Evolutionary conservation across 2,329 filamentous ascomycete genomes (phyloP).

Genomic region (Botrytis fragariae): DNA sequence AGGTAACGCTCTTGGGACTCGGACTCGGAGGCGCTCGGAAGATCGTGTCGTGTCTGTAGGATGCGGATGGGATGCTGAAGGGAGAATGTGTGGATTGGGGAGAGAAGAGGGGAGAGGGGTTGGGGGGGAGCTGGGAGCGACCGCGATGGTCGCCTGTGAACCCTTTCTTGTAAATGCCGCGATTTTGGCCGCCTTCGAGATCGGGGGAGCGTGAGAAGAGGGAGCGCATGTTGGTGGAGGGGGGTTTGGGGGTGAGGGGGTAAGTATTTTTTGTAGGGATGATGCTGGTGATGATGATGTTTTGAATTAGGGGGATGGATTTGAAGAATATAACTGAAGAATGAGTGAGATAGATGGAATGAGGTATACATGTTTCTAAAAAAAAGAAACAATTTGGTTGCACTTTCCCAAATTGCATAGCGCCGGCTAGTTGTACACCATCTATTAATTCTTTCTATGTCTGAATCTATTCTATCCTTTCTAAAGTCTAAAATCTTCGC

Average conservation of each 20-base stretch:
- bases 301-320: neutral
- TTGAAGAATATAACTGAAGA: neutral
- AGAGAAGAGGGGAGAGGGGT: neutral
- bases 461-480: conserved; percentile 12
- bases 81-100: neutral
- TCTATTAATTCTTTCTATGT: conserved; percentile 20
- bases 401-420: neutral
- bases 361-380: too few relatives aligned
- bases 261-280: neutral
- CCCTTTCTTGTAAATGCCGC: neutral
- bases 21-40: neutral
- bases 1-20: neutral
- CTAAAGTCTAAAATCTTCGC: conserved; percentile 5
- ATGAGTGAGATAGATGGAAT: neutral
- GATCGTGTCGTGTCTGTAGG: conserved; percentile 1
- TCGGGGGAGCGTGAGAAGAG: conserved; percentile 7
- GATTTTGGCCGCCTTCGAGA: conserved; percentile 5
- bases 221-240: neutral
- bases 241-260: neutral
- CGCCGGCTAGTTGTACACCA: conserved; percentile 8
- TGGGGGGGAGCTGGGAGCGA: neutral
- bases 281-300: neutral
- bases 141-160: conserved; percentile 17
- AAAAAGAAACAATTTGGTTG: neutral
- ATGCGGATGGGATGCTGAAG: fast-evolving